Percentiles rank a stretch among this genome's conserved stretches.
phyloP scores from a whole-genome alignment of 2,329 filamentous ascomycete genomes.

The Bretziella fagacearum region DNA sequence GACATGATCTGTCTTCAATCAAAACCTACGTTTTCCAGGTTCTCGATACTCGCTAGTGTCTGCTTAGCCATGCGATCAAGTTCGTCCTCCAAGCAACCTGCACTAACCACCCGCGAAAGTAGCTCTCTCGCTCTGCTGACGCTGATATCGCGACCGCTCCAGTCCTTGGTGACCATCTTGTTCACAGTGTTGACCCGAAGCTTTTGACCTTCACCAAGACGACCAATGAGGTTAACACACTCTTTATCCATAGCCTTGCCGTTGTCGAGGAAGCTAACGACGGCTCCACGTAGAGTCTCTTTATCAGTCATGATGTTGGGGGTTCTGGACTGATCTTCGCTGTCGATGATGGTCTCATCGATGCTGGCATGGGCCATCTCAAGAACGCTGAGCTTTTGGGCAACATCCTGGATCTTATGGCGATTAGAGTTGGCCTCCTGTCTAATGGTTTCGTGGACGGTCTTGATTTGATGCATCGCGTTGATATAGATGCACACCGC shows the following conservation, averaged over 20 bases:
- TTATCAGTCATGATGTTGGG: neutral
- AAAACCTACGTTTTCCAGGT: conserved; percentile 14
- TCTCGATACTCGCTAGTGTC: conserved; percentile 9
- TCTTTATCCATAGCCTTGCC: conserved; percentile 6
- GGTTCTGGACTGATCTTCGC: neutral
- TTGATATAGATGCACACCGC: conserved; percentile 23
- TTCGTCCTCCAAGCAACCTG: conserved; percentile 7
- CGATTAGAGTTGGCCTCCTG: conserved; percentile 5
- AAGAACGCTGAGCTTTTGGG: conserved; percentile 9
- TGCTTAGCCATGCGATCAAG: conserved; percentile 6
- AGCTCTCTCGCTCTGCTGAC: conserved; percentile 9
- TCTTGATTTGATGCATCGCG: conserved; percentile 21
- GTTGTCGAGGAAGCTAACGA: conserved; percentile 6
- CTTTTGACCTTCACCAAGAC: conserved; percentile 7
- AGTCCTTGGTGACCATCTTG: conserved; percentile 10
- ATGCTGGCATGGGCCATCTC: conserved; percentile 10
- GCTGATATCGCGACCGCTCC: conserved; percentile 10
- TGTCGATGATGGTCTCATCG: conserved; percentile 5
- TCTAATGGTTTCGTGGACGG: neutral
- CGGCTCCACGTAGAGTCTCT: conserved; percentile 1
- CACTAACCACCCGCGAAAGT: conserved; percentile 5
- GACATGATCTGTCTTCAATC: no score
- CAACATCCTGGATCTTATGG: conserved; percentile 4
- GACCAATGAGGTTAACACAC: conserved; percentile 1
- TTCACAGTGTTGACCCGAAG: conserved; percentile 8